These are phyloP conservation scores for Botrytis medusae DNA, from an alignment of 2,329 filamentous ascomycete species.

Conservation along the genomic window DNA sequence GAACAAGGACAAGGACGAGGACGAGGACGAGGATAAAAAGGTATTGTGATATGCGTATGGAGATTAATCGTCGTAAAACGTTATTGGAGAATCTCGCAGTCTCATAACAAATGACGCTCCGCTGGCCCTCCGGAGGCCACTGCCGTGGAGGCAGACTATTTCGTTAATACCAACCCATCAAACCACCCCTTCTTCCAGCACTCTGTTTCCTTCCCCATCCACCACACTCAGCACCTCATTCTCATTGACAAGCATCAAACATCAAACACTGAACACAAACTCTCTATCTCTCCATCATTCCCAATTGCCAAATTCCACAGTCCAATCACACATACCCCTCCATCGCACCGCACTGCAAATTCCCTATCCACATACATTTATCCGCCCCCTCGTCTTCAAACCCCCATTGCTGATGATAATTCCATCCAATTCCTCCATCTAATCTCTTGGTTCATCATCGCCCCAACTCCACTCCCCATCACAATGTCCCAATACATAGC, in stretches of 20 bases:
- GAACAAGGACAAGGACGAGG: not conserved
- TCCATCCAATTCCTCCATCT: not conserved
- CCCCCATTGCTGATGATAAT: no score
- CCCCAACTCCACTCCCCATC: not conserved
- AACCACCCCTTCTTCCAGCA: not conserved
- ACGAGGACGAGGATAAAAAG: constrained; percentile 27
- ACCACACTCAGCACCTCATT: not conserved
- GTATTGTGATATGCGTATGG: not conserved
- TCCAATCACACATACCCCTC: not conserved
- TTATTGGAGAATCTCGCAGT: not conserved
- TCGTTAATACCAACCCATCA: not conserved
- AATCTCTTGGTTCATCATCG: not conserved
- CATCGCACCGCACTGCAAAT: not conserved
- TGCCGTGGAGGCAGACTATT: not conserved
- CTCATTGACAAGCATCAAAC: not conserved
- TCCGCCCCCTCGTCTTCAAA: no score
- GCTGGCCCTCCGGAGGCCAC: not conserved
- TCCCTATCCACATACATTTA: not conserved
- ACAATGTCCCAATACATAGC: not conserved
- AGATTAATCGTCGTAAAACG: not conserved
- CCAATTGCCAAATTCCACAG: no score
- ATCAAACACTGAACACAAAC: not conserved
- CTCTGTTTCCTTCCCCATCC: no score
- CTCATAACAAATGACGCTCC: not conserved
- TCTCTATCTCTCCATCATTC: not conserved